Base-by-base conservation (phyloP, 305 asterid species). In the Coffea humblotiana region DNA sequence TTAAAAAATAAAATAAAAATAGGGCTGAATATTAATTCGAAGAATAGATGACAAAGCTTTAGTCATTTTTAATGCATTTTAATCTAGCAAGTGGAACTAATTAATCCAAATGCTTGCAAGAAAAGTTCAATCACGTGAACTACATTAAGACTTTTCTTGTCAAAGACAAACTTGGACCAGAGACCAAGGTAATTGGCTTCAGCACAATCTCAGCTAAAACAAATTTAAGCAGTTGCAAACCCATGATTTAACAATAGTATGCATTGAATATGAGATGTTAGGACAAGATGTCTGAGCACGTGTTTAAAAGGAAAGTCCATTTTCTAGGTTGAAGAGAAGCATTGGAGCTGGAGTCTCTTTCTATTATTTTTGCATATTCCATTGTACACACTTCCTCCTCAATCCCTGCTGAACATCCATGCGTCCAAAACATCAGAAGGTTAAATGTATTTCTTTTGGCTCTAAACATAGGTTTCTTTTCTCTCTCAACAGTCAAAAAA, bases 11-110 rank as follows among this genome's bases (percentile, higher is more conserved):
- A 79, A 49, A 72, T 43, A 27, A 71, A 80, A 74, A 82, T 79
- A 19, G 72, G 79, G 75, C 75, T 14, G 51, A 74, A 72, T 49
- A 37, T 80, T 51, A 74, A 61, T 67, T 32, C 43, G 66, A 78
- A 79, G 64, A 72, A 71, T 61, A 83, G 25, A 48, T 60, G 47
- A 43, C 35, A 54, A 2, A 63, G 15, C 35, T 77, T 47, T 54
- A 64, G 47, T 11, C 60, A 47, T 72, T 18, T n/a, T 15, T 48
- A 43, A 32, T 11, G 10, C 25, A 23, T n/a, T 4, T 64, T 32
- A 32, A 37, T 69, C 51, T 35, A 12, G 40, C 25, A 71, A 64
- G 21, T 79, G 77, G 25, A 19, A 32, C 23, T 54, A 69, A 40
- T 35, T 43, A 21, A 65, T 73, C 25, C 4, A 12, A 70, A 56